Percentiles rank a stretch among this genome's conserved stretches.
Conservation (phyloP, 371 early-diverging fungal species). For the Lichtheimia hyalospora region DNA sequence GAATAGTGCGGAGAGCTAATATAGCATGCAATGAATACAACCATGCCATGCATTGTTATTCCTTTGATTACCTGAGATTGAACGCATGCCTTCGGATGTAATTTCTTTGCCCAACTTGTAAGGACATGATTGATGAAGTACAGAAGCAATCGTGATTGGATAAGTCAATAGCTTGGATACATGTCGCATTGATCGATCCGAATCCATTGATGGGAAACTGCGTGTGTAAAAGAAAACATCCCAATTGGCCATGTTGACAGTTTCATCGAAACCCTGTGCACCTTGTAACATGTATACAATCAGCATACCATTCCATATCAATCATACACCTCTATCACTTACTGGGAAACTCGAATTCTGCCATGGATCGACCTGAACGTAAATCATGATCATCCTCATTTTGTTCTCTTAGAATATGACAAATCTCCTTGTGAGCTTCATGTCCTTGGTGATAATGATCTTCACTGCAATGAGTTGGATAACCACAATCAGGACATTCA, state of each 20-base stretch:
- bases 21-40: neutral
- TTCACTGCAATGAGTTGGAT: constrained; percentile 81
- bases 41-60: neutral
- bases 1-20: constrained; percentile 70
- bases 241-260: constrained; percentile 82
- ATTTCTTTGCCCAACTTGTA: constrained; percentile 68
- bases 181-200: constrained; percentile 77
- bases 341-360: constrained; percentile 85
- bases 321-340: constrained; percentile 13
- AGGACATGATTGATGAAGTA: constrained; percentile 74
- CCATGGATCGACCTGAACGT: constrained; percentile 74
- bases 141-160: constrained; percentile 80
- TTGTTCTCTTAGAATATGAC: constrained; percentile 64
- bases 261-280: constrained; percentile 75
- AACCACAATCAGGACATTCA: constrained; percentile 84
- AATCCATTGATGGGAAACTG: constrained; percentile 75
- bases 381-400: constrained; percentile 88
- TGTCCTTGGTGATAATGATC: constrained; percentile 71
- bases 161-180: constrained; percentile 82
- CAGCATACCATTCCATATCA: neutral
- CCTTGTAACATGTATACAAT: constrained; percentile 28
- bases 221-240: constrained; percentile 83
- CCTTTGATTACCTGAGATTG: constrained; percentile 54
- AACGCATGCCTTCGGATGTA: constrained; percentile 73
- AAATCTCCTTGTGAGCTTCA: constrained; percentile 57